A percentile compares a stretch with the other conserved stretches of the same genome.
These are phyloP conservation scores for Pyrenula aspistea DNA, from an alignment of 495 filamentous ascomycete species.

Conservation along the genomic window DNA sequence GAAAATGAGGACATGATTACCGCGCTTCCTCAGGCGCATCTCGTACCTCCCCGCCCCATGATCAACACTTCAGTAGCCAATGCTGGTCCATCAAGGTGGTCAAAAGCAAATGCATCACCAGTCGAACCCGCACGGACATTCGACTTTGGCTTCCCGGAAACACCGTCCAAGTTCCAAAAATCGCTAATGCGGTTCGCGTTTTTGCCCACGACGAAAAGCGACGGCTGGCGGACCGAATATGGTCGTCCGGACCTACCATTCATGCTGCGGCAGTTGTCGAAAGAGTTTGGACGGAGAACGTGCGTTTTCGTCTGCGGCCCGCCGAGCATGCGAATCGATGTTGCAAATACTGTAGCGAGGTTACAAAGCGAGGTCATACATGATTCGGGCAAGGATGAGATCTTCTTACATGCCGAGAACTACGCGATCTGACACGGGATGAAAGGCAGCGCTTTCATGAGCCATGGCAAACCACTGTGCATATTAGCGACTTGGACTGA, in stretches of 20 bases:
- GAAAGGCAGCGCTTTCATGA: not conserved
- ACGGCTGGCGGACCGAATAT: conserved; percentile 85
- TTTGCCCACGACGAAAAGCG: conserved; percentile 54
- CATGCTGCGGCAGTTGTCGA: conserved; percentile 70
- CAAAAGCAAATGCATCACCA: not conserved
- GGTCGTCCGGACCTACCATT: conserved; percentile 79
- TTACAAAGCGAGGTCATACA: conserved; percentile 75
- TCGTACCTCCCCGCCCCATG: conserved; percentile 10
- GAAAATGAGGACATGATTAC: conserved; percentile 81
- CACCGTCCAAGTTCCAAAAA: conserved; percentile 33
- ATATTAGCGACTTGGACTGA: not conserved
- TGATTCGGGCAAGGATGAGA: conserved; percentile 68
- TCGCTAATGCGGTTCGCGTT: conserved; percentile 80
- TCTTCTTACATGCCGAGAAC: conserved; percentile 92
- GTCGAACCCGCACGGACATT: conserved; percentile 8
- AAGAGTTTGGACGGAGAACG: conserved; percentile 67
- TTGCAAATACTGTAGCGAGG: conserved; percentile 68
- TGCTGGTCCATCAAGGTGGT: not conserved
- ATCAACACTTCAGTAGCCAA: not conserved
- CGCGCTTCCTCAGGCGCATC: conserved; percentile 51
- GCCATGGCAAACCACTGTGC: too few species aligned
- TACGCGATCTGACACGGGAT: conserved; percentile 53
- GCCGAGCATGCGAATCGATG: conserved; percentile 73
- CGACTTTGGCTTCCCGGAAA: conserved; percentile 20
- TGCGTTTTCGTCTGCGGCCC: conserved; percentile 94